These are phyloP conservation scores for Acarospora socialis DNA, from an alignment of 2,329 filamentous ascomycete genomes.

Conservation along the genomic window DNA sequence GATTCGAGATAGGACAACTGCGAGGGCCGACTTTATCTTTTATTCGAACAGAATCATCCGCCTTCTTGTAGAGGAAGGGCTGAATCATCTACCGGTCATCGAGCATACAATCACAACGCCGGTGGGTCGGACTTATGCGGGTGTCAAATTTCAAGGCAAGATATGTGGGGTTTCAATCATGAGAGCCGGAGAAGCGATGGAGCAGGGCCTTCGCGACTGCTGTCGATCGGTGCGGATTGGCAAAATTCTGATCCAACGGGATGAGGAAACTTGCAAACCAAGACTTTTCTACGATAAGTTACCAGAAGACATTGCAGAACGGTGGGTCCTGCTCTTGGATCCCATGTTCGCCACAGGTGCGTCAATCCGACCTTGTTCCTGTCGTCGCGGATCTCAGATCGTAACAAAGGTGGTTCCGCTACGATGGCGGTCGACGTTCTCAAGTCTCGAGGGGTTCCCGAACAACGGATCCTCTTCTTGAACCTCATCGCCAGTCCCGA, in stretches of 20 bases:
- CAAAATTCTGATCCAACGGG: conserved; percentile 94
- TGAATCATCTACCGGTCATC: conserved; percentile 89
- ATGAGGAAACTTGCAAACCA: conserved; percentile 85
- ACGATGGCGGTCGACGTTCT: conserved; percentile 95
- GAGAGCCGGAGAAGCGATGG: conserved; percentile 96
- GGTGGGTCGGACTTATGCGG: conserved; percentile 73
- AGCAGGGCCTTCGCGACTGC: conserved; percentile 89
- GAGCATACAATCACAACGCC: conserved; percentile 83
- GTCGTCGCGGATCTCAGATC: background rate
- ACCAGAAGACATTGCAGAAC: conserved; percentile 76
- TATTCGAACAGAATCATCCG: conserved; percentile 98
- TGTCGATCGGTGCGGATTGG: conserved; percentile 96
- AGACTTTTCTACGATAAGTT: conserved; percentile 97
- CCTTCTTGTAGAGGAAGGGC: conserved; percentile 85
- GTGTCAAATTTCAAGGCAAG: conserved; percentile 91
- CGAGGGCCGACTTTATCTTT: conserved; percentile 95
- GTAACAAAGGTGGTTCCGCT: conserved; percentile 65
- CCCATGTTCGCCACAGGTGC: conserved; percentile 98
- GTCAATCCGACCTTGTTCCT: conserved; percentile 16
- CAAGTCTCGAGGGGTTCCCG: conserved; percentile 77
- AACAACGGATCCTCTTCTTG: conserved; percentile 88
- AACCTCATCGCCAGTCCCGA: conserved; percentile 97
- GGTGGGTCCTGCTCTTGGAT: conserved; percentile 88
- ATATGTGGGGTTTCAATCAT: conserved; percentile 98
- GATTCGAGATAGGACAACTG: conserved; percentile 82